Evolutionary conservation across 352 stramenopile species (phyloP), one percentile per base, ranked within the genome.

Genomic region (Pythium dissimile): DNA sequence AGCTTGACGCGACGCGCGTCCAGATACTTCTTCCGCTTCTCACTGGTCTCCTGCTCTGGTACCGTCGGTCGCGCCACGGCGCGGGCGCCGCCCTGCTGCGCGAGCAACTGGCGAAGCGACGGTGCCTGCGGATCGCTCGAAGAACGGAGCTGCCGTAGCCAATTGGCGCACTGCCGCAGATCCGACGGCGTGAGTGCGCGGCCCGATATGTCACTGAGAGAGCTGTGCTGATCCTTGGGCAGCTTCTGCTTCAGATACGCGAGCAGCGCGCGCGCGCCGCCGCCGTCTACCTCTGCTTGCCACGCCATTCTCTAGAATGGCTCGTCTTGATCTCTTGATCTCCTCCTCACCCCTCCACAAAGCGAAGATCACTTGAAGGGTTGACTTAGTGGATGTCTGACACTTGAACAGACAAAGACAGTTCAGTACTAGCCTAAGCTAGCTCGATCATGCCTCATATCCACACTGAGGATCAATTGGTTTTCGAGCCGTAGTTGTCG

Each of bases 1-100:
- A 94, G 64, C 63, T 88, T 81, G 47, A 75, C 47, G 11, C 80
- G 77, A 1, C 81, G 78, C 18, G 69, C 75, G 11, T 66, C 67
- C 51, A 91, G 38, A 45, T 86, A 84, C 42, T 62, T 54, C 20
- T 46, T 39, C 12, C 38, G 47, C 24, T 24, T 38, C 18, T 42
- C 47, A 4, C 32, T 50, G 12, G 43, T 39, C 44, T 56, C 44
- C 31, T 71, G 51, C n/a, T 54, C 56, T 7, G 28, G 23, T 5
- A 32, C 26, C 13, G 31, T 45, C 45, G 47, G 15, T 0, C 37
- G 46, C 5, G 53, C 32, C 16, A 39, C 15, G 20, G 63, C 34
- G 18, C 46, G 34, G 2, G 63, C 24, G 11, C 47, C 44, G n/a
- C 24, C 47, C 23, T 28, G 5, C 8, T 45, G n/a, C 39, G 49